A percentile compares a stretch with the other conserved stretches of the same genome.
These are phyloP conservation scores for Ascochyta clinopodiicola DNA, from an alignment of 2,329 filamentous ascomycete genomes.

Conservation along the genomic window DNA sequence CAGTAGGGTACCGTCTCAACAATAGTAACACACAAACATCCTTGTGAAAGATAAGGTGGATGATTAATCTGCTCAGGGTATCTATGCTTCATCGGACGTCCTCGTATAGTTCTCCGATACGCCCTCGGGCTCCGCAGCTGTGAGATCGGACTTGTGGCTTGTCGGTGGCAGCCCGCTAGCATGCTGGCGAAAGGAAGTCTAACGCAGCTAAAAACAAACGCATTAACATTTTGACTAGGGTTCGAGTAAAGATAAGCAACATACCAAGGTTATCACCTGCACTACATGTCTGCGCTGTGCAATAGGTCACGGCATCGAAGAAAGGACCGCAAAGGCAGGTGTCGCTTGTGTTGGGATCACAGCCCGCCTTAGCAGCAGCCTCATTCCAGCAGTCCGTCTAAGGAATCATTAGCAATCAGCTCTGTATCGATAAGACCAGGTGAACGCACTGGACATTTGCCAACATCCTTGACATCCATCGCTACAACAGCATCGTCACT, in stretches of 20 bases:
- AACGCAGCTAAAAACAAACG: slow-evolving; percentile 7
- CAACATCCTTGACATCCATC: slow-evolving; percentile 23
- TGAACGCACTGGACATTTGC: slow-evolving; percentile 35
- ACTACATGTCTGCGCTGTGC: slow-evolving; percentile 36
- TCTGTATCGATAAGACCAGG: not conserved
- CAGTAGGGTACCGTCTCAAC: not conserved
- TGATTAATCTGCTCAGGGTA: slow-evolving; percentile 16
- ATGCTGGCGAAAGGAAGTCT: slow-evolving; percentile 16
- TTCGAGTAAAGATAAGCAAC: slow-evolving; percentile 6
- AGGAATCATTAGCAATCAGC: slow-evolving; percentile 7
- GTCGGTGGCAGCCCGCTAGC: not conserved
- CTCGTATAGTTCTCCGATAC: not conserved
- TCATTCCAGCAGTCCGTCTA: slow-evolving; percentile 46
- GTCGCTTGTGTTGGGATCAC: slow-evolving; percentile 42
- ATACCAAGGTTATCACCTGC: slow-evolving; percentile 42
- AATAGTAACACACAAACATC: not conserved
- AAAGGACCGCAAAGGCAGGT: slow-evolving; percentile 43
- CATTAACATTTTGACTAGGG: not conserved
- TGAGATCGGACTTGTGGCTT: slow-evolving; percentile 1
- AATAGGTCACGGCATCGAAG: slow-evolving; percentile 41
- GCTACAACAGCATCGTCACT: slow-evolving; percentile 12
- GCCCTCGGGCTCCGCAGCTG: not conserved
- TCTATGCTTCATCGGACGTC: slow-evolving; percentile 9
- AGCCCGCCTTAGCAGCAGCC: slow-evolving; percentile 32
- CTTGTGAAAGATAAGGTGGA: not conserved